Conservation (phyloP, 768 basidiomycete genomes). For the Boletus subparvulus region DNA sequence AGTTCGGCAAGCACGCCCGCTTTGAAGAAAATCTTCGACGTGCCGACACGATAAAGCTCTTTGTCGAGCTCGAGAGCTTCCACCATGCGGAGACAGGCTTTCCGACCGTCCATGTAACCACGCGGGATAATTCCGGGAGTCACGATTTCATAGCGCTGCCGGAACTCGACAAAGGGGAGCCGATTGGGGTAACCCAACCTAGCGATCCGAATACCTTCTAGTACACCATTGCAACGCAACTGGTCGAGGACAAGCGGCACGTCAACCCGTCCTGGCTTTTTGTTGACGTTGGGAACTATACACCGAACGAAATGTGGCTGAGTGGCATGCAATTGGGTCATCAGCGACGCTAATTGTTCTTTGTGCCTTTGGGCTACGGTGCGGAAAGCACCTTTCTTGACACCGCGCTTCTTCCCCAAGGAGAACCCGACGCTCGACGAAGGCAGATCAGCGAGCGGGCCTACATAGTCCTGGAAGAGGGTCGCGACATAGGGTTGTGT, state of each 20-base stretch:
- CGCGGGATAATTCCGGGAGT: constrained; percentile 90
- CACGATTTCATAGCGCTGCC: constrained; percentile 93
- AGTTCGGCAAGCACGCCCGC: constrained; percentile 95
- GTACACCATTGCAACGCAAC: constrained; percentile 95
- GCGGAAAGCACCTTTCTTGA: constrained; percentile 96
- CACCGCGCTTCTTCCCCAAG: constrained; percentile 61
- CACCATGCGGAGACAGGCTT: constrained; percentile 90
- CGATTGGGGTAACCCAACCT: constrained; percentile 96
- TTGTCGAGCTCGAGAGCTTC: constrained; percentile 86
- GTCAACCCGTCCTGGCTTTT: constrained; percentile 89
- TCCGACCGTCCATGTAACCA: constrained; percentile 97
- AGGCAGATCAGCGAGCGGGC: constrained; percentile 36
- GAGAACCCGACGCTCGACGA: constrained; percentile 38
- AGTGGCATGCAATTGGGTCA: constrained; percentile 88
- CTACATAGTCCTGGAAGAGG: constrained; percentile 82
- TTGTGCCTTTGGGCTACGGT: constrained; percentile 95
- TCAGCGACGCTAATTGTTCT: constrained; percentile 89
- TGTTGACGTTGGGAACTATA: constrained; percentile 91
- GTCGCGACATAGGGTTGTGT: constrained; percentile 76
- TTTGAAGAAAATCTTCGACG: constrained; percentile 99
- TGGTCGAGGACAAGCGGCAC: constrained; percentile 96
- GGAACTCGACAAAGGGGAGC: constrained; percentile 95
- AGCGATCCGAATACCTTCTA: constrained; percentile 98
- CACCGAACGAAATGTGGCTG: constrained; percentile 98
- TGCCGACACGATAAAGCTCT: constrained; percentile 83